Conservation (phyloP, 2,329 filamentous ascomycete genomes). For the Hymenotorrendiella dingleyae region DNA sequence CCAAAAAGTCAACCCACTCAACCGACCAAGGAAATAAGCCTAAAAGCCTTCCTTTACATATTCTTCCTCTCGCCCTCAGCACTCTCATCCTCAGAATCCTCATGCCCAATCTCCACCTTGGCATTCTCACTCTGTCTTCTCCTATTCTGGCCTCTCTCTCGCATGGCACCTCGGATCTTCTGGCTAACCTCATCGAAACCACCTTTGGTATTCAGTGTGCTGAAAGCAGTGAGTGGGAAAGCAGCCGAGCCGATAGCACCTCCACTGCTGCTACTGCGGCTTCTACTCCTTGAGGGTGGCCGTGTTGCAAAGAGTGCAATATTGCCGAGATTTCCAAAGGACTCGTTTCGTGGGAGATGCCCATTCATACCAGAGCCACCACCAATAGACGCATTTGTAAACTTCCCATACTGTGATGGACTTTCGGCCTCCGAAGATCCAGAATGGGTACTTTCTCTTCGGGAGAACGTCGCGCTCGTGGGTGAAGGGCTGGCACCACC, state of each 20-base stretch:
- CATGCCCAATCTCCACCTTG: slow-evolving; percentile 39
- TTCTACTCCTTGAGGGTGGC: slow-evolving; percentile 70
- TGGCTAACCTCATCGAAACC: slow-evolving; percentile 77
- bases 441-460: slow-evolving; percentile 46
- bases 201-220: slow-evolving; percentile 57
- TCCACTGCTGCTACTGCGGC: slow-evolving; percentile 62
- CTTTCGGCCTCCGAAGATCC: slow-evolving; percentile 27
- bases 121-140: slow-evolving; percentile 34
- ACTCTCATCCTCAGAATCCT: slow-evolving; percentile 39
- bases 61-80: slow-evolving; percentile 29
- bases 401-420: slow-evolving; percentile 27
- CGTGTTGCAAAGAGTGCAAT: slow-evolving; percentile 88
- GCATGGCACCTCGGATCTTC: slow-evolving; percentile 81
- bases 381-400: slow-evolving; percentile 23
- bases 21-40: too few relatives aligned
- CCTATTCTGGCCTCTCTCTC: slow-evolving; percentile 60
- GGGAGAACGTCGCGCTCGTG: slow-evolving; percentile 21
- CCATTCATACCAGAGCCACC: slow-evolving; percentile 29
- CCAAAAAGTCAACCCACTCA: too few relatives aligned
- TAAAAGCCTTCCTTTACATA: slow-evolving; percentile 13
- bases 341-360: slow-evolving; percentile 74
- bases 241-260: slow-evolving; percentile 54
- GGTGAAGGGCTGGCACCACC: slow-evolving; percentile 21
- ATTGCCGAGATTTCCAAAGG: slow-evolving; percentile 81
- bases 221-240: slow-evolving; percentile 67